These are phyloP conservation scores for Ogataea nakhonphanomensis DNA, from an alignment of 805 yeast genomes.

Conservation along the genomic window DNA sequence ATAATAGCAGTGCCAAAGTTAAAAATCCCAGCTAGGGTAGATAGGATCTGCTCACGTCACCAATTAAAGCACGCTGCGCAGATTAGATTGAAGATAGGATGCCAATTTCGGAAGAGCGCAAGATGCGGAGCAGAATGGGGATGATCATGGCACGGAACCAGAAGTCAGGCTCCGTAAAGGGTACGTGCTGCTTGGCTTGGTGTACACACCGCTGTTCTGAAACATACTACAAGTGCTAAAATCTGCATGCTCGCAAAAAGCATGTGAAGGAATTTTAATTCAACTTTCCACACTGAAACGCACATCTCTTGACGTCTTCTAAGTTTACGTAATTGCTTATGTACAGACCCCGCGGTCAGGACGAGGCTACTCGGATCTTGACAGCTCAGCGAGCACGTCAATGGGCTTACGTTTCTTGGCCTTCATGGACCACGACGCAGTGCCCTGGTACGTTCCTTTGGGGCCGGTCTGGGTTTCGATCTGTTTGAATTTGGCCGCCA, in stretches of 20 bases:
- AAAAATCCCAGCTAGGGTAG: background rate
- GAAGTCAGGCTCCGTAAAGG: too few species aligned
- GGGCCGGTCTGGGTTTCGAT: slow-evolving; percentile 15
- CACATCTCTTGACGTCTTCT: background rate
- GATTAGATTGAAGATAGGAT: too few species aligned
- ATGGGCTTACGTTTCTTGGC: slow-evolving; percentile 14
- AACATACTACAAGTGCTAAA: too few species aligned
- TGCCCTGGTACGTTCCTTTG: slow-evolving; percentile 6
- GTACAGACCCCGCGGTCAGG: background rate
- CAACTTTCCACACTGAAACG: too few species aligned
- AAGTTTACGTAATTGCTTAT: background rate
- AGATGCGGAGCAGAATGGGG: too few species aligned
- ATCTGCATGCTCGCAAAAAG: too few species aligned
- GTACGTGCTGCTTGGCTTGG: too few species aligned
- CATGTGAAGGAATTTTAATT: too few species aligned
- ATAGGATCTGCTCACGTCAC: slow-evolving; percentile 1
- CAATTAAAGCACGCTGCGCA: background rate
- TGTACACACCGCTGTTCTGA: too few species aligned
- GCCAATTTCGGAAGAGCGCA: too few species aligned
- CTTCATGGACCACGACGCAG: slow-evolving; percentile 11
- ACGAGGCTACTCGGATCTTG: slow-evolving; percentile 11
- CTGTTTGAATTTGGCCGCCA: slow-evolving; percentile 17
- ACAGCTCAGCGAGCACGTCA: slow-evolving; percentile 22
- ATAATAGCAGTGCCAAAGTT: background rate
- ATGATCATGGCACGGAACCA: too few species aligned